These are phyloP conservation scores for Mycena rosella DNA, from an alignment of 768 basidiomycete genomes.

Conservation along the genomic window DNA sequence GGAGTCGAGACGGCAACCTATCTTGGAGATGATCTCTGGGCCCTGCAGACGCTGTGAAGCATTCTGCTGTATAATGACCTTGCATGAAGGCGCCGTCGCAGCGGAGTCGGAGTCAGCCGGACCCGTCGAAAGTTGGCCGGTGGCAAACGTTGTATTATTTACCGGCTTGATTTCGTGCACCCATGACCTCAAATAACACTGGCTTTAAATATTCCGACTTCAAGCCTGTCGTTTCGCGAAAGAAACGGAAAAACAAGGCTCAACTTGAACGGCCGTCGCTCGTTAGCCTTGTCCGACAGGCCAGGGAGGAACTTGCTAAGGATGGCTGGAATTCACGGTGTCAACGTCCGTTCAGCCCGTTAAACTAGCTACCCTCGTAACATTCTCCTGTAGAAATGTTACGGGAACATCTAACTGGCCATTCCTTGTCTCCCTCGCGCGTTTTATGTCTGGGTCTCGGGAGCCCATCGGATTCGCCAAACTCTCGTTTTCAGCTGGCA, in stretches of 20 bases:
- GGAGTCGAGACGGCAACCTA: conserved; percentile 90
- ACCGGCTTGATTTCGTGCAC: background rate
- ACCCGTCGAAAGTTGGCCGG: conserved; percentile 34
- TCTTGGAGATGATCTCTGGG: conserved; percentile 93
- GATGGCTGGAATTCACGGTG: conserved; percentile 69
- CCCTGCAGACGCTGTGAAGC: conserved; percentile 67
- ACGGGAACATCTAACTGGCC: conserved; percentile 46
- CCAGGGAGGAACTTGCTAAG: conserved; percentile 60
- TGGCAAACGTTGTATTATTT: conserved; percentile 7
- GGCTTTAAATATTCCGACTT: conserved; percentile 64
- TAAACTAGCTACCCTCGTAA: conserved; percentile 12
- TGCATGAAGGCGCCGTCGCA: background rate
- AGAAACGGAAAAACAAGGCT: conserved; percentile 61
- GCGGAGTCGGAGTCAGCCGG: no score
- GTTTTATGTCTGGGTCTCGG: conserved; percentile 82
- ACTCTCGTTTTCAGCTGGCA: conserved; percentile 76
- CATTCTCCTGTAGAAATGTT: conserved; percentile 49
- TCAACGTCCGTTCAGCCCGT: conserved; percentile 60
- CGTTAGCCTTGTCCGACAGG: conserved; percentile 54
- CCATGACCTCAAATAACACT: conserved; percentile 7
- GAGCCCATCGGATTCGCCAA: conserved; percentile 72
- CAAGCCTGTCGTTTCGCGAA: conserved; percentile 62
- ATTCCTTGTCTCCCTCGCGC: conserved; percentile 43
- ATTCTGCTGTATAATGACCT: no score
- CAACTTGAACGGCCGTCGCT: conserved; percentile 49